Evolutionary conservation across 2,329 filamentous ascomycete species (phyloP).

Genomic region (Ophiostoma pallidulum): DNA sequence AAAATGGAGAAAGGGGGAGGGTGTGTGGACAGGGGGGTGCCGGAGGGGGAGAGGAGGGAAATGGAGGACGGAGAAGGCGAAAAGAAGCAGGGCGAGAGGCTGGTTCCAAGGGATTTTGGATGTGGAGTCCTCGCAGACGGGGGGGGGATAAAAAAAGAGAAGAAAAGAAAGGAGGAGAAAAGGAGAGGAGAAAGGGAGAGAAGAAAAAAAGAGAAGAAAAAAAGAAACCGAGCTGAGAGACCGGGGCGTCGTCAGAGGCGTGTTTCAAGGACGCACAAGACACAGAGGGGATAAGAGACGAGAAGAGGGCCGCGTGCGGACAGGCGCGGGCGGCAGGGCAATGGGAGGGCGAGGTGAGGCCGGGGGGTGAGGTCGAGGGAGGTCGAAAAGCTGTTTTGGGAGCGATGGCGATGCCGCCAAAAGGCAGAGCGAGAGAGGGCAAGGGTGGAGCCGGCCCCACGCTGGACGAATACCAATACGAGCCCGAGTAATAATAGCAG

Average conservation of each 20-base stretch:
- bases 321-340: not conserved
- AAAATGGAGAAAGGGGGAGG: no score
- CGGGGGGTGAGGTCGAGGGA: not conserved
- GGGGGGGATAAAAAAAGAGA: not conserved
- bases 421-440: no score
- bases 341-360: not conserved
- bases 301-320: not conserved
- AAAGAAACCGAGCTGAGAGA: not conserved
- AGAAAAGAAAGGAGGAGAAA: not conserved
- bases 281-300: not conserved
- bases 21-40: no score
- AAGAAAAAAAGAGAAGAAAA: not conserved
- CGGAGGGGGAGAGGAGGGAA: slow-evolving; percentile 2
- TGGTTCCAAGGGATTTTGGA: no score
- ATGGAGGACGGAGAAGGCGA: not conserved
- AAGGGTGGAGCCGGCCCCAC: no score
- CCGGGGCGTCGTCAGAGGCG: slow-evolving; percentile 5
- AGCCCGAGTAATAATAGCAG: no score
- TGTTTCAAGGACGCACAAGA: slow-evolving; percentile 6
- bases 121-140: no score
- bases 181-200: not conserved
- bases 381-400: slow-evolving; percentile 1
- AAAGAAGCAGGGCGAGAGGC: not conserved
- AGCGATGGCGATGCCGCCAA: slow-evolving; percentile 5
- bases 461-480: no score